Conservation (phyloP, 2,329 filamentous ascomycete species). For the Chaetoscypha palmicola region DNA sequence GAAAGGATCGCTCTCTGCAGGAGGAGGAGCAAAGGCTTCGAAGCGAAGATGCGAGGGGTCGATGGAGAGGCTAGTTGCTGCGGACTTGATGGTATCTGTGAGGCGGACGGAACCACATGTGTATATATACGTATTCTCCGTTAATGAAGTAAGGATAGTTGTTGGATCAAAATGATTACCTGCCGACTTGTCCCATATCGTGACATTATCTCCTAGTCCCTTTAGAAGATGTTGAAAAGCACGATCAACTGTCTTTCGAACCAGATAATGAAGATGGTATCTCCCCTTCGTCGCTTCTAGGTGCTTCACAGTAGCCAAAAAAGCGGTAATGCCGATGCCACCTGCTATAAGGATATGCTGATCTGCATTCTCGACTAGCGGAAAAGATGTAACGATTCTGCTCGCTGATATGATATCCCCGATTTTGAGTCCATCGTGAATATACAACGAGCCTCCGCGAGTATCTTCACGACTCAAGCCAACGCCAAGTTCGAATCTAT, state of each 20-base stretch:
- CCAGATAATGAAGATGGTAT: constrained; percentile 52
- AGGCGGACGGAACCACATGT: constrained; percentile 53
- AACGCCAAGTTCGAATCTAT: constrained; percentile 51
- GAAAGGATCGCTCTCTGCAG: constrained; percentile 51
- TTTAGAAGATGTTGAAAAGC: constrained; percentile 44
- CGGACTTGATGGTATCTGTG: constrained; percentile 43
- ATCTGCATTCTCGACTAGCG: constrained; percentile 40
- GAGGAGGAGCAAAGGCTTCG: constrained; percentile 50
- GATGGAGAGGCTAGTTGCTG: constrained; percentile 38
- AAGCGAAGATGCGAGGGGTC: constrained; percentile 48
- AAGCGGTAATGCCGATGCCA: constrained; percentile 61
- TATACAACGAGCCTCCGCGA: constrained; percentile 54
- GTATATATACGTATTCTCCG: constrained; percentile 52
- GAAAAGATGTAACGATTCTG: constrained; percentile 43
- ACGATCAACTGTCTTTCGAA: constrained; percentile 44
- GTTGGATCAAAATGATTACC: constrained; percentile 47
- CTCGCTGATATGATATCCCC: constrained; percentile 47
- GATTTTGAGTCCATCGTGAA: constrained; percentile 43
- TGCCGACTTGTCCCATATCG: constrained; percentile 45
- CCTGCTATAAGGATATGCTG: constrained; percentile 57
- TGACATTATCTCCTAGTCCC: constrained; percentile 36
- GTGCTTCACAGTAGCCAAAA: constrained; percentile 42
- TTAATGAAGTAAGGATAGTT: constrained; percentile 38
- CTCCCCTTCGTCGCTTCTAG: constrained; percentile 42
- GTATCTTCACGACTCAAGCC: constrained; percentile 57